Base-by-base conservation (phyloP, 2,329 filamentous ascomycete species). In the Colletotrichum sp. region DNA sequence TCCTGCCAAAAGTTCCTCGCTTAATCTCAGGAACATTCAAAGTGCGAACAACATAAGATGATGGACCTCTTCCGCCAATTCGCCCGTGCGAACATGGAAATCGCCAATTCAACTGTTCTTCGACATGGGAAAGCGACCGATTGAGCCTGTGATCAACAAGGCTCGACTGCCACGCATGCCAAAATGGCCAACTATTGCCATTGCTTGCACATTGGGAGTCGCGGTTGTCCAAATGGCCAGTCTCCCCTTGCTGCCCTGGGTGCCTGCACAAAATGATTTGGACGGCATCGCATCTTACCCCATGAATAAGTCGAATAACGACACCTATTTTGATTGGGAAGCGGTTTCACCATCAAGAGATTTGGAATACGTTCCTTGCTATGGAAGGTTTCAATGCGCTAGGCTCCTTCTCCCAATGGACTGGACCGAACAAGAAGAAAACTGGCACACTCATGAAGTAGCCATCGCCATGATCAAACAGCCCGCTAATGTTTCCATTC, bases 351-450 rank as follows among this genome's bases (percentile, higher is more conserved):
- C 87, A 4, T 82, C 81, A 7, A 52, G 77, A 18, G 78, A 83
- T 36, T 79, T 88, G 21, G 75, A 80, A 6, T 88, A 85, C 71
- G 82, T 84, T 28, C 77, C 79, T 12, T 89, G 87, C 80, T 87
- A 86, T 79, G 79, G 78, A 6, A 78, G 61, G 5, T 82, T 82
- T 70, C 80, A 82, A 28, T 89, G 87, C 73, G 86, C 87, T 2
- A 83, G 84, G 8, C 84, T 89, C 15, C 60, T 80, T 3, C 83
- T 88, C 8, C 86, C 87, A 1, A 82, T 88, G 34, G 83, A 88
- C 79, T 89, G 85, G 84, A 71, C 61, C 16, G 61, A 48, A 0
- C 55, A 36, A 15, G 64, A 72, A n/a, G 62, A 73, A 18, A 55
- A 79, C 78, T 5, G 78, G 34, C 79, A 81, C 38, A 77, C 74